A percentile compares a stretch with the other conserved stretches of the same genome.
Evolutionary conservation across 306 rosid genomes (phyloP).

Genomic region (Cicer arietinum): DNA sequence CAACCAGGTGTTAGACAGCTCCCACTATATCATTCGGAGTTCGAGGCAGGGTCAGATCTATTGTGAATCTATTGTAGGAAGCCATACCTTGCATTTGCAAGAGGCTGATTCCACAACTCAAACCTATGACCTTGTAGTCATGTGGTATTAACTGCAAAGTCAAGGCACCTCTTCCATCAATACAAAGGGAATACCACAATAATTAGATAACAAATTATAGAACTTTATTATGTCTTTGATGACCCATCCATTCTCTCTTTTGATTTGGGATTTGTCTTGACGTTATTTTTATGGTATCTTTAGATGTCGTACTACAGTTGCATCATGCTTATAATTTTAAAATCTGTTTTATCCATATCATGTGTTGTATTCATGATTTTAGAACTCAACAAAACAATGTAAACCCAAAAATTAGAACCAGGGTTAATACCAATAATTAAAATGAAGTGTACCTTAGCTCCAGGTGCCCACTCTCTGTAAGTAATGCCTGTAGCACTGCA

Average conservation of each 20-base stretch:
- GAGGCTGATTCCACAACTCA: slow-evolving; percentile 21
- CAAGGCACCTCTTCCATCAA: neutral
- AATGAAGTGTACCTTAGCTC: slow-evolving; percentile 75
- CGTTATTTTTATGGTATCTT: slow-evolving; percentile 4
- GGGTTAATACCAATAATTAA: slow-evolving; percentile 16
- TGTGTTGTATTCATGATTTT: slow-evolving; percentile 22
- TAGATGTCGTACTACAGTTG: neutral
- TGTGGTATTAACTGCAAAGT: neutral
- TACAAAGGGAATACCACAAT: slow-evolving; percentile 19
- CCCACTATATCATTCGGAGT: neutral
- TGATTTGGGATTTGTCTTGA: neutral
- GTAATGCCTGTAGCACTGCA: slow-evolving; percentile 87
- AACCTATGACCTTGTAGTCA: neutral
- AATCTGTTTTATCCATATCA: neutral
- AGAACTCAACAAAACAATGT: slow-evolving; percentile 24
- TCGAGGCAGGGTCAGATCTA: slow-evolving; percentile 2
- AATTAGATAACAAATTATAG: slow-evolving; percentile 1
- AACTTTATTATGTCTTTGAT: neutral
- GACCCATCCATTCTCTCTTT: slow-evolving; percentile 1
- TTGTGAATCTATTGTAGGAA: neutral
- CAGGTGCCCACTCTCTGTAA: slow-evolving; percentile 99
- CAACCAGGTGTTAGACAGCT: neutral
- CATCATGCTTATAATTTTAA: neutral
- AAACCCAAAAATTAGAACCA: slow-evolving; percentile 13
- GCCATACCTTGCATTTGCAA: slow-evolving; percentile 14